Percentiles rank a stretch among this genome's conserved stretches.
These are phyloP conservation scores for Leccinum rimulosum DNA, from an alignment of 768 basidiomycete genomes.

Conservation along the genomic window DNA sequence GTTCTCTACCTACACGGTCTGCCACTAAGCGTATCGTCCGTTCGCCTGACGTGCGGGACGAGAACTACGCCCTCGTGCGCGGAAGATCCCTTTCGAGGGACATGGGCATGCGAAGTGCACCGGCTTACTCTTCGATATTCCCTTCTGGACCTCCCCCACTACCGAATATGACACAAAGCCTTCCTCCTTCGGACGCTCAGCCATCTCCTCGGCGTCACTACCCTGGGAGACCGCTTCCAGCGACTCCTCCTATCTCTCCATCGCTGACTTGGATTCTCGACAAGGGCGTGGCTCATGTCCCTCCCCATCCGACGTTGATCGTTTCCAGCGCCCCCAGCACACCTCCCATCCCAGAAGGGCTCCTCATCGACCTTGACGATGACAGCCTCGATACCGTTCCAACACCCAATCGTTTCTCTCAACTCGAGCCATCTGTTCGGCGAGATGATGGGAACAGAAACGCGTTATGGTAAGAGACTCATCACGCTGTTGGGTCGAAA, in stretches of 20 bases:
- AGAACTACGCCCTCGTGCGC: slow-evolving; percentile 27
- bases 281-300: slow-evolving; percentile 17
- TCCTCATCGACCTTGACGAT: slow-evolving; percentile 57
- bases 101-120: slow-evolving; percentile 32
- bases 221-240: slow-evolving; percentile 32
- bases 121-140: slow-evolving; percentile 33
- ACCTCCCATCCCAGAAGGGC: slow-evolving; percentile 46
- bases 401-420: neutral
- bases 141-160: slow-evolving; percentile 34
- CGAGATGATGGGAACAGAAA: too few species aligned
- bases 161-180: slow-evolving; percentile 23
- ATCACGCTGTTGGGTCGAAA: too few species aligned
- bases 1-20: slow-evolving; percentile 27
- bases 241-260: slow-evolving; percentile 32
- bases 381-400: slow-evolving; percentile 27
- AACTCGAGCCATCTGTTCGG: too few species aligned
- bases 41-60: slow-evolving; percentile 26
- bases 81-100: slow-evolving; percentile 34
- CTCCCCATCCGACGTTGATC: slow-evolving; percentile 15
- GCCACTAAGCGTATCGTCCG: slow-evolving; percentile 34
- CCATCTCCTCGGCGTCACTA: slow-evolving; percentile 33
- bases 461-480: too few species aligned
- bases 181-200: slow-evolving; percentile 20
- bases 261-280: slow-evolving; percentile 36
- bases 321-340: slow-evolving; percentile 22